Conservation (phyloP, 345 rosid genomes). For the Citrus sp. region DNA sequence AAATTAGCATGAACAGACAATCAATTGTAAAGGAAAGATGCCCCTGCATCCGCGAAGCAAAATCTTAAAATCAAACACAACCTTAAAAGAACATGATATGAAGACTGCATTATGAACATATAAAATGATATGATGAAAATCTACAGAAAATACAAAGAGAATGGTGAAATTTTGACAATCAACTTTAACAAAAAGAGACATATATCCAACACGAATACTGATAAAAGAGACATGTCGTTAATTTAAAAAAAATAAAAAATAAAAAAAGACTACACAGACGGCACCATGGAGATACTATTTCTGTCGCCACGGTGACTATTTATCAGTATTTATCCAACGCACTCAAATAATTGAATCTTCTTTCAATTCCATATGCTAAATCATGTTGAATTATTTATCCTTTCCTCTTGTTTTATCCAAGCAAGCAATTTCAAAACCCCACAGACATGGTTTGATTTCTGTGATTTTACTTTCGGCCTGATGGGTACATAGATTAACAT, state of each 20-base stretch:
- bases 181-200: background rate
- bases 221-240: too few species aligned
- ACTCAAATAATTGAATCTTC: background rate
- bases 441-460: background rate
- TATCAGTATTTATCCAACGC: too few species aligned
- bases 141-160: background rate
- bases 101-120: background rate
- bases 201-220: background rate
- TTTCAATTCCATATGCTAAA: background rate
- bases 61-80: background rate
- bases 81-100: background rate
- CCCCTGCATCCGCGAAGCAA: background rate
- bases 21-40: background rate
- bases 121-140: background rate
- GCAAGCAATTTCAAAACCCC: background rate
- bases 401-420: background rate
- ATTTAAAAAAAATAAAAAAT: too few species aligned
- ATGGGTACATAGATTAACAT: background rate
- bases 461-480: background rate
- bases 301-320: too few species aligned
- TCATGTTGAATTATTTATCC: background rate
- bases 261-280: too few species aligned
- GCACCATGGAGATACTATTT: too few species aligned
- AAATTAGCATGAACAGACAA: background rate
- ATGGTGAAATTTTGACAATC: background rate